Base-by-base conservation (phyloP, 495 filamentous ascomycete species). In the Chaetomidium leptoderma region DNA sequence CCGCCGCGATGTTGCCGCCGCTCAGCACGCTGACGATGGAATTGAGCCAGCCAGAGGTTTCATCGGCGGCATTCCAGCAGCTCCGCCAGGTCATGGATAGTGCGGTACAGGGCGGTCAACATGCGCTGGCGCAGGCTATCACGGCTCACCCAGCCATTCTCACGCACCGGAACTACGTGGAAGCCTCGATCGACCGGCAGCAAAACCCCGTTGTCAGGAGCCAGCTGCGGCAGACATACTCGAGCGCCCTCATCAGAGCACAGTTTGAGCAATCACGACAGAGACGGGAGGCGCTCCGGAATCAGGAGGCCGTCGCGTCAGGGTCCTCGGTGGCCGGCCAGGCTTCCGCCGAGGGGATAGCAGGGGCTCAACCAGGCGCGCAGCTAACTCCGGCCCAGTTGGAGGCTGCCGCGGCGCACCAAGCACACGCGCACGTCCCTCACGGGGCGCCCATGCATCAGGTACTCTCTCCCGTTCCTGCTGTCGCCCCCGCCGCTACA, bases 91-190 rank as follows among this genome's bases (percentile, higher is more conserved):
- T 78, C 59, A 76, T 80, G 37, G 74, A 80, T 56, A 44, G 55
- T 3, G 68, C 63, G 33, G 71, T 82, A 1, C 70, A 74, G 16
- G 69, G 68, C 46, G 79, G 80, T 6, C 72, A 68, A 6, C 60
- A 68, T 6, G 66, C 69, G 23, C 61, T 83, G 29, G 66, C 71
- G 19, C 70, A 76, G 21, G 73, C 73, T n/a, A 59, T 83, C 19
- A 53, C 63, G 16, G 60, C 63, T 2, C 72, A 79, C 53, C 78
- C 78, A 4, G 67, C 67, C 9, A 75, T 82, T 36, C 64, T 79
- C 9, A 62, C 64, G 0, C 70, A 71, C 43, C 72, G 74, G 17
- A 53, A 50, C 23, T 69, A 74, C 55, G 67, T 79, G 6, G 72
- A 76, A 57, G 54, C 66, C 1, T 68, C 69, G 8, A 78, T 80